Conservation (phyloP, 2,329 filamentous ascomycete species). For the Alternaria triticimaculans region DNA sequence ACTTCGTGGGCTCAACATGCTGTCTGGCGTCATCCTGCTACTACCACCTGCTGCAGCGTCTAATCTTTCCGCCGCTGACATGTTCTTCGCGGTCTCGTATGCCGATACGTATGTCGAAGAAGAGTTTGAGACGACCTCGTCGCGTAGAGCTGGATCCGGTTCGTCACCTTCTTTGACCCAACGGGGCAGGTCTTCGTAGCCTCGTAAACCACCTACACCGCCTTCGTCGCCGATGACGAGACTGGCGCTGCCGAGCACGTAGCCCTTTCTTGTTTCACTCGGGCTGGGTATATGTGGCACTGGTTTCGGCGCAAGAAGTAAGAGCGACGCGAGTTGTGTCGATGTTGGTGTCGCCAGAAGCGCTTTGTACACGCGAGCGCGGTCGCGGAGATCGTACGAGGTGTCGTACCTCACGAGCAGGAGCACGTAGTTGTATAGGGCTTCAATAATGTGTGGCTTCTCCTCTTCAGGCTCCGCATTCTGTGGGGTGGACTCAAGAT, state of each 20-base stretch:
- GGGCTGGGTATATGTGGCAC: conserved; percentile 90
- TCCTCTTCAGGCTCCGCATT: conserved; percentile 25
- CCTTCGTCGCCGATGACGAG: conserved; percentile 81
- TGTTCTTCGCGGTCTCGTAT: conserved; percentile 44
- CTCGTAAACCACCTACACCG: conserved; percentile 70
- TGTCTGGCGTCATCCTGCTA: conserved; percentile 44
- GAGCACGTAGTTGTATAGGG: conserved; percentile 84
- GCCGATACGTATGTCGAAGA: conserved; percentile 38
- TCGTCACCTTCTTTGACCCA: conserved; percentile 85
- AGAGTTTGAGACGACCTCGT: conserved; percentile 52
- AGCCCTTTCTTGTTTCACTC: conserved; percentile 79
- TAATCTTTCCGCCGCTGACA: conserved; percentile 69
- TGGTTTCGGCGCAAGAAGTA: conserved; percentile 92
- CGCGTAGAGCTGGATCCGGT: conserved; percentile 76
- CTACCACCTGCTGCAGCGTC: conserved; percentile 61
- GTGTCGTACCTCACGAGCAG: conserved; percentile 89
- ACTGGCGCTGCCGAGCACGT: conserved; percentile 82
- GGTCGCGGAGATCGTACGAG: conserved; percentile 93
- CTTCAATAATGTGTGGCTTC: conserved; percentile 71
- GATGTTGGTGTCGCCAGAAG: conserved; percentile 77
- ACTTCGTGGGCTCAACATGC: conserved; percentile 49
- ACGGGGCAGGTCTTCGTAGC: conserved; percentile 81
- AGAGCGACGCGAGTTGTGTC: conserved; percentile 84
- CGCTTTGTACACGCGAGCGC: conserved; percentile 84
- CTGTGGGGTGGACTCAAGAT: conserved; percentile 25